Base-by-base conservation (phyloP, 306 rosid genomes). In the Glycine tomentella region DNA sequence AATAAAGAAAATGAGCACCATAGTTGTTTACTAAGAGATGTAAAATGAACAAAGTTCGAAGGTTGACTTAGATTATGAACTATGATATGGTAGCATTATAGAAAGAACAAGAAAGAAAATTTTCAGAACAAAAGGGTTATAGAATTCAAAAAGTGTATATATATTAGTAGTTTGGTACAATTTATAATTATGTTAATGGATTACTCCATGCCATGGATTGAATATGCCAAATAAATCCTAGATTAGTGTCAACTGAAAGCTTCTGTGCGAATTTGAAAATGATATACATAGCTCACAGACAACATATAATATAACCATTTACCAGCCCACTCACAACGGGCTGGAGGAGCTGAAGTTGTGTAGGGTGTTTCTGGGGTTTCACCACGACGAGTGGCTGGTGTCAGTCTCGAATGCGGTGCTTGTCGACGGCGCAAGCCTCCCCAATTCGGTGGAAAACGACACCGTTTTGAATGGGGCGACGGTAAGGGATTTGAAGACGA, bases 401-500 rank as follows among this genome's bases (percentile, higher is more conserved):
- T 91, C 97, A 0, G 93, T 92, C 1, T 59, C 90, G 2, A 86
- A 89, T 49, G 94, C 94, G 0, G 90, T 86, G 64, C 89, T 90
- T 3, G 81, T 86, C 0, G 95, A 91, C 38, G 98, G 98, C 8
- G 80, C 59, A 0, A 66, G 20, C 12, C 4, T 87, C 3, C 99
- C 98, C 0, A 89, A 81, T 0, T 44, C 12, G 0, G 94, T 93
- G 0, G 93, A 86, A 0, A 95, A 95, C 64, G 99, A 98, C 16
- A 91, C 97, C 9, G 51, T 93, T 34, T 90, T 95, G 0, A 84
- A 84, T 0, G 98, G 99, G 8, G 90, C 80, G 2, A 83, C 90
- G 3, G 70, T 80, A 86, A 85, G 72, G 3, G 96, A 95, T 83
- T 87, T 95, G 74, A 91, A 95, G 86, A 91, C 99, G 53, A 98